Evolutionary conservation across 2,329 filamentous ascomycete genomes (phyloP).

Genomic region (Talaromyces sp.): DNA sequence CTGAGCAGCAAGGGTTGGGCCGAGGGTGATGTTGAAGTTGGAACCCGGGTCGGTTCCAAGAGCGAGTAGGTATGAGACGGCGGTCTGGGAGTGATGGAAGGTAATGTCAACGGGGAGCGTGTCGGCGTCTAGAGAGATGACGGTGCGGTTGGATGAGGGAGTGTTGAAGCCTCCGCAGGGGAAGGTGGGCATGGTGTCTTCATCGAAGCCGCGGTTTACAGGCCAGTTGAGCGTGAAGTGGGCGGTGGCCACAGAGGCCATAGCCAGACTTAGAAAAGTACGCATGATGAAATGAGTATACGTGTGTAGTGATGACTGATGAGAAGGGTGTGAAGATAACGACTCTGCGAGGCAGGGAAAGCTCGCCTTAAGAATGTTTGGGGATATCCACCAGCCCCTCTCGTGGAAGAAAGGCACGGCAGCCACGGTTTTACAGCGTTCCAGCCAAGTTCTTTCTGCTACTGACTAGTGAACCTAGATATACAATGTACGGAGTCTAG

Average conservation of each 20-base stretch:
- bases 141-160: constrained; percentile 44
- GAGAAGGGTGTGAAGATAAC: not conserved
- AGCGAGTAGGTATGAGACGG: constrained; percentile 53
- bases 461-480: not conserved
- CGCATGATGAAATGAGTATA: constrained; percentile 6
- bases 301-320: not conserved
- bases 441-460: not conserved
- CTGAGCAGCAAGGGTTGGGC: constrained; percentile 58
- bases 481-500: not conserved
- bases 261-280: constrained; percentile 25
- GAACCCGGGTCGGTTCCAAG: constrained; percentile 51
- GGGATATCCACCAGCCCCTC: constrained; percentile 4
- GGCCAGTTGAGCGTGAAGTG: constrained; percentile 58
- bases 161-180: constrained; percentile 51
- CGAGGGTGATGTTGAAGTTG: constrained; percentile 68
- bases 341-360: not conserved
- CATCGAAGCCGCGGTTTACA: constrained; percentile 47
- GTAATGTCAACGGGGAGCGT: constrained; percentile 51
- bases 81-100: constrained; percentile 52
- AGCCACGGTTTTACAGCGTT: not conserved
- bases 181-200: constrained; percentile 45
- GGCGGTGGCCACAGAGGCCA: constrained; percentile 48
- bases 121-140: constrained; percentile 48
- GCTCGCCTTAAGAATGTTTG: not conserved
- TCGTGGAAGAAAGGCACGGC: not conserved